A percentile compares a stretch with the other conserved stretches of the same genome.
phyloP scores from a whole-genome alignment of 2,329 filamentous ascomycete species.

The Aspergillus niger region DNA sequence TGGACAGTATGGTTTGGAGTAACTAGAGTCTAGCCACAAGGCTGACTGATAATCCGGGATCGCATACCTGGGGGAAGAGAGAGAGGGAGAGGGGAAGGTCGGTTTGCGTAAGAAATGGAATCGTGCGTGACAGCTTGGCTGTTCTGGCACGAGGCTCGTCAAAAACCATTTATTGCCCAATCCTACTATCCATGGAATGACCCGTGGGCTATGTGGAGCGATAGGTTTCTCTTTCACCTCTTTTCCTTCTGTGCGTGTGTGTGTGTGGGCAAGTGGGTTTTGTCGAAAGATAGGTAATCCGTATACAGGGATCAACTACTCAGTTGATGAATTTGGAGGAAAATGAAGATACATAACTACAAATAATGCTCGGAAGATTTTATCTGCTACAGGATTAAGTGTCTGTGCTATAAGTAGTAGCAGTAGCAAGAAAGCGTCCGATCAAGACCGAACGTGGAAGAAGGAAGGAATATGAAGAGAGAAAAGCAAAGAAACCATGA shows the following conservation, averaged over 20 bases:
- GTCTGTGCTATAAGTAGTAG: too few relatives aligned
- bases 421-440: background rate
- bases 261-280: background rate
- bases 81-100: background rate
- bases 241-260: background rate
- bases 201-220: slow-evolving; percentile 2
- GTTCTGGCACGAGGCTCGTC: slow-evolving; percentile 7
- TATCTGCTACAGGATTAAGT: too few relatives aligned
- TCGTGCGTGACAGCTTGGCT: background rate
- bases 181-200: slow-evolving; percentile 3
- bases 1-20: background rate
- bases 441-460: background rate
- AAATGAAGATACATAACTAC: background rate
- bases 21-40: slow-evolving; percentile 1
- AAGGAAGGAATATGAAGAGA: background rate
- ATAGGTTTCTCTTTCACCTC: background rate
- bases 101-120: background rate
- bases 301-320: too few relatives aligned
- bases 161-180: background rate
- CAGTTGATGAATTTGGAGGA: background rate
- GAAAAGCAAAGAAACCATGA: too few relatives aligned
- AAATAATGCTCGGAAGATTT: background rate
- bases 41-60: slow-evolving; percentile 8
- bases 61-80: background rate
- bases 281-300: background rate